Evolutionary conservation across 2,329 filamentous ascomycete genomes (phyloP).

Genomic region (Diatrype stigma): DNA sequence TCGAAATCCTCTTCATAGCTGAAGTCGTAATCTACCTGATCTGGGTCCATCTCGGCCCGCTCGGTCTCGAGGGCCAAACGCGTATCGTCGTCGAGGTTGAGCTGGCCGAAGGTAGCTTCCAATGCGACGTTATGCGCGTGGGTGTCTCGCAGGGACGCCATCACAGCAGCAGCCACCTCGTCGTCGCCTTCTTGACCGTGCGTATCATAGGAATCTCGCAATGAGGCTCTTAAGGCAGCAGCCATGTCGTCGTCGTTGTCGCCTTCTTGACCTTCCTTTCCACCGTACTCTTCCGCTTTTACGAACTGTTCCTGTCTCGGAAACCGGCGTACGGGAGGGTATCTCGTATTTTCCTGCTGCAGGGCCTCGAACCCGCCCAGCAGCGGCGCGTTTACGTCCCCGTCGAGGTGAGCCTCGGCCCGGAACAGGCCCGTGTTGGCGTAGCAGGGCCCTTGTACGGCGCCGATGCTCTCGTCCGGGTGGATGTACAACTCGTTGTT

Average conservation of each 20-base stretch:
- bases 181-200: too few relatives aligned
- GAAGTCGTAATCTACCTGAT: conserved; percentile 4
- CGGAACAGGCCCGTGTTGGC: conserved; percentile 41
- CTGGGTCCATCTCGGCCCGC: conserved; percentile 6
- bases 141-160: background rate
- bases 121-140: conserved; percentile 8
- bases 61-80: conserved; percentile 10
- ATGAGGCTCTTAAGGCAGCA: too few relatives aligned
- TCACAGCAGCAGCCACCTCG: too few relatives aligned
- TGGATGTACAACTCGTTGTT: conserved; percentile 37
- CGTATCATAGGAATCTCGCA: too few relatives aligned
- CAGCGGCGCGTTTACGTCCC: conserved; percentile 40
- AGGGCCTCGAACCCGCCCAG: conserved; percentile 36
- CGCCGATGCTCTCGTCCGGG: conserved; percentile 46
- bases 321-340: conserved; percentile 1
- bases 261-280: too few relatives aligned
- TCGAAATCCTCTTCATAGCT: conserved; percentile 10
- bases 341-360: conserved; percentile 38
- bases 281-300: background rate
- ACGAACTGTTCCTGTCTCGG: conserved; percentile 12
- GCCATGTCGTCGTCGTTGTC: too few relatives aligned
- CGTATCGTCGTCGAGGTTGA: conserved; percentile 7
- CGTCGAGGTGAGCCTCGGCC: conserved; percentile 43
- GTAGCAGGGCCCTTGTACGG: conserved; percentile 53
- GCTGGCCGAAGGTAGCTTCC: conserved; percentile 11